A percentile compares a stretch with the other conserved stretches of the same genome.
phyloP scores from a whole-genome alignment of 2,329 filamentous ascomycete genomes.

The Clarireedia sp. region DNA sequence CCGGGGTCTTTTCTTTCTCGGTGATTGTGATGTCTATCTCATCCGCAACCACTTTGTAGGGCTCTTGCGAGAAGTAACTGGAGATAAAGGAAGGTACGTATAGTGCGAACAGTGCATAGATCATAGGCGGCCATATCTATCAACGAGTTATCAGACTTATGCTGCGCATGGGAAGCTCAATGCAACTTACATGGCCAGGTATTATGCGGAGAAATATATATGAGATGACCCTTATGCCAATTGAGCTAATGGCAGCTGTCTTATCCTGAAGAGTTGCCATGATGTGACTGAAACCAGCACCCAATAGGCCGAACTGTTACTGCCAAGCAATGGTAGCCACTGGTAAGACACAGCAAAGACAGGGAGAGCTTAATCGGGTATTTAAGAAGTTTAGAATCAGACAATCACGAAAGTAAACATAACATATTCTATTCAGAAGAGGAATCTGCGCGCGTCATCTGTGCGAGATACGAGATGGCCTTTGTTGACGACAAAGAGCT shows the following conservation, averaged over 20 bases:
- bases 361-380: too few species aligned
- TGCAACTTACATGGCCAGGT: slow-evolving; percentile 28
- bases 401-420: too few species aligned
- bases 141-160: slow-evolving; percentile 4
- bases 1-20: slow-evolving; percentile 32
- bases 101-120: slow-evolving; percentile 56
- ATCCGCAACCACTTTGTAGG: slow-evolving; percentile 50
- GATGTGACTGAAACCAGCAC: neutral
- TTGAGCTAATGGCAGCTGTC: slow-evolving; percentile 34
- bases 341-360: neutral
- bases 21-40: slow-evolving; percentile 49
- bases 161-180: neutral
- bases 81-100: slow-evolving; percentile 58
- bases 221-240: slow-evolving; percentile 40
- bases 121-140: slow-evolving; percentile 34
- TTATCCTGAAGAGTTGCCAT: slow-evolving; percentile 17
- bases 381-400: too few species aligned
- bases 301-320: neutral
- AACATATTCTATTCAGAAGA: too few species aligned
- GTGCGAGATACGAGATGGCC: too few species aligned
- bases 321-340: neutral
- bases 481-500: too few species aligned
- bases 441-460: too few species aligned
- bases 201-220: slow-evolving; percentile 56
- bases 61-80: slow-evolving; percentile 48